Percentiles rank a stretch among this genome's conserved stretches.
phyloP scores from a whole-genome alignment of 805 yeast genomes.

The Novakomyces olei region DNA sequence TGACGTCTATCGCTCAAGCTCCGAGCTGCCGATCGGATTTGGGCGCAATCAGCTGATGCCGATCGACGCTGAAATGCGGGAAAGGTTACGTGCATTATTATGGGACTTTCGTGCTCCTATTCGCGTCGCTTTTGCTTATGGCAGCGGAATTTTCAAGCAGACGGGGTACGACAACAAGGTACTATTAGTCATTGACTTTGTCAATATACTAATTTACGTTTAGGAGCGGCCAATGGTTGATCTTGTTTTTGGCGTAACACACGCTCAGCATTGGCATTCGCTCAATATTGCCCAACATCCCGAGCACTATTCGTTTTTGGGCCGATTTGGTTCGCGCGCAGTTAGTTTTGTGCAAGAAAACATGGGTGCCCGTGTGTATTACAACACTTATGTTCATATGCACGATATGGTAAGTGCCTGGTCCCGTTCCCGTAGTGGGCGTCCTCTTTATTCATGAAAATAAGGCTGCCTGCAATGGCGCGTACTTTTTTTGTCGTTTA shows the following conservation, averaged over 20 bases:
- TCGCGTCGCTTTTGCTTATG: slow-evolving; percentile 73
- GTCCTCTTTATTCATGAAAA: too few relatives aligned
- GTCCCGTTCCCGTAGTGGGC: too few relatives aligned
- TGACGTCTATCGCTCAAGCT: too few relatives aligned
- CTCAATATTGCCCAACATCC: slow-evolving; percentile 45
- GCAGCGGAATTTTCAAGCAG: slow-evolving; percentile 80
- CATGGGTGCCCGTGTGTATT: slow-evolving; percentile 76
- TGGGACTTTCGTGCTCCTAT: slow-evolving; percentile 49
- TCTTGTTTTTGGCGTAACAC: slow-evolving; percentile 58
- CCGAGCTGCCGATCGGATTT: slow-evolving; percentile 32
- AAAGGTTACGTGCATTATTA: slow-evolving; percentile 27
- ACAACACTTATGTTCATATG: slow-evolving; percentile 67
- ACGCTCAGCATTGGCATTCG: slow-evolving; percentile 56
- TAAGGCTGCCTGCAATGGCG: too few relatives aligned
- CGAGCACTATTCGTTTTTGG: slow-evolving; percentile 53
- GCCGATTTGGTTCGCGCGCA: slow-evolving; percentile 34
- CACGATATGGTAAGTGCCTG: slow-evolving; percentile 28
- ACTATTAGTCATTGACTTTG: slow-evolving; percentile 5
- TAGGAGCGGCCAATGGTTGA: slow-evolving; percentile 50
- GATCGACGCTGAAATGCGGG: slow-evolving; percentile 23
- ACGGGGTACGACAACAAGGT: slow-evolving; percentile 15
- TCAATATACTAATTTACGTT: slow-evolving; percentile 6
- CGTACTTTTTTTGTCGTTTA: too few relatives aligned
- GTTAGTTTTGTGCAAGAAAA: slow-evolving; percentile 35
- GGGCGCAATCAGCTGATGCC: slow-evolving; percentile 36